Percentiles rank a stretch among this genome's conserved stretches.
Evolutionary conservation across 768 basidiomycete species (phyloP).

Genomic region (Trametes gibbosa): DNA sequence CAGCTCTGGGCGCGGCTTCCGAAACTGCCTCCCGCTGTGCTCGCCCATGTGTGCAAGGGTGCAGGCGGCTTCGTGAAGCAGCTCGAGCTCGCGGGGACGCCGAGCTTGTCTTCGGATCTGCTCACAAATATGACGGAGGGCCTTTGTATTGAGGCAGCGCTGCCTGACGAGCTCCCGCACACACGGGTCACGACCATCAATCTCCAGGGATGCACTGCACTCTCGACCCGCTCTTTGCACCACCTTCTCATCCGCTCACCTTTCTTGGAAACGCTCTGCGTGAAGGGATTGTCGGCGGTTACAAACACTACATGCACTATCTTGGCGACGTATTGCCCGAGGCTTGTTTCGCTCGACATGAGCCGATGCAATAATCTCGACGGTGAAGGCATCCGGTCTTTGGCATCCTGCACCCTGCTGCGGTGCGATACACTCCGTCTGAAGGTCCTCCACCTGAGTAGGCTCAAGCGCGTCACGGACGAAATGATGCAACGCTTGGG

Average conservation of each 20-base stretch:
- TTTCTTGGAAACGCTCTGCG: slow-evolving; percentile 50
- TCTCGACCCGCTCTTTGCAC: slow-evolving; percentile 69
- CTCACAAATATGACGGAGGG: slow-evolving; percentile 53
- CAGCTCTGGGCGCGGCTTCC: slow-evolving; percentile 78
- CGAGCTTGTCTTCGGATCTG: slow-evolving; percentile 44
- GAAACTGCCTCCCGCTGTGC: slow-evolving; percentile 45
- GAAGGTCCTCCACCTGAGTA: slow-evolving; percentile 64
- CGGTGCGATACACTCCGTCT: slow-evolving; percentile 52
- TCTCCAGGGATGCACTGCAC: slow-evolving; percentile 64
- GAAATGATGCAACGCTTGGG: slow-evolving; percentile 64
- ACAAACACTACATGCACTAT: slow-evolving; percentile 73
- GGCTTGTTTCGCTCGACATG: slow-evolving; percentile 62
- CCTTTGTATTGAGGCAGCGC: slow-evolving; percentile 45
- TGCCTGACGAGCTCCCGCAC: slow-evolving; percentile 37
- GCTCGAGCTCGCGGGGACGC: slow-evolving; percentile 65
- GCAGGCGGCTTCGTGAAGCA: slow-evolving; percentile 64
- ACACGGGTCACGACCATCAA: slow-evolving; percentile 73
- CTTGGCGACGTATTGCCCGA: slow-evolving; percentile 55
- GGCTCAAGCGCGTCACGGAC: slow-evolving; percentile 60
- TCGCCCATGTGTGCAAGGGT: slow-evolving; percentile 49
- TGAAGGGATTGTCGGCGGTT: slow-evolving; percentile 69
- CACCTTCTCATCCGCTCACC: slow-evolving; percentile 67
- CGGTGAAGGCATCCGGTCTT: slow-evolving; percentile 54
- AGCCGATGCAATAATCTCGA: slow-evolving; percentile 69
- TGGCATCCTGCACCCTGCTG: slow-evolving; percentile 42